Conservation (phyloP, 208 protist genomes). For the Crithidia acanthocephali region DNA sequence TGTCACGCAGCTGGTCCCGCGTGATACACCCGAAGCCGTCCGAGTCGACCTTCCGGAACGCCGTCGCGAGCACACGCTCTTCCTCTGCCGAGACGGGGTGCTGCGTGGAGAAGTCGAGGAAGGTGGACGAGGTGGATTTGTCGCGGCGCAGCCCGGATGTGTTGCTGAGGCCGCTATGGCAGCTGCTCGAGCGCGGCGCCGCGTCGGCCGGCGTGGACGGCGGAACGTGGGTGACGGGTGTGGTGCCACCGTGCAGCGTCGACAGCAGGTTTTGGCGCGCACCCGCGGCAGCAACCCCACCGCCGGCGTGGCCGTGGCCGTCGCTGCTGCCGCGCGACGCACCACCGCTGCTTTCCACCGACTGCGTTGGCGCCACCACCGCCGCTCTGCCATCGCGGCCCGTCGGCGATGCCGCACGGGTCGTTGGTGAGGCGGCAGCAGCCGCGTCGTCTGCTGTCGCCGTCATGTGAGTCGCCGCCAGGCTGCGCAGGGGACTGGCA, state of each 20-base stretch:
- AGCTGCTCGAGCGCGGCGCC: slow-evolving; percentile 3
- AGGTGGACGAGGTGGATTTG: slow-evolving; percentile 28
- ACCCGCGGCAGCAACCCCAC: too few species aligned
- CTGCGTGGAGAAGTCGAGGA: slow-evolving; percentile 70
- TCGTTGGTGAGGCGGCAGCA: background rate
- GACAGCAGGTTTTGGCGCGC: background rate
- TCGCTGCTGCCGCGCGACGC: background rate
- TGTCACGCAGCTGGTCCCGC: slow-evolving; percentile 85
- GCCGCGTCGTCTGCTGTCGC: background rate
- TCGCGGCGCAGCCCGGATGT: background rate
- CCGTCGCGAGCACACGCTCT: slow-evolving; percentile 66
- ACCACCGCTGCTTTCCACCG: background rate
- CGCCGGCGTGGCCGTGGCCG: background rate
- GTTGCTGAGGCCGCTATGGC: background rate
- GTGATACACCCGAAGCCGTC: slow-evolving; percentile 84
- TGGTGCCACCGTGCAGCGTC: background rate
- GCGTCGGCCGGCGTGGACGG: background rate
- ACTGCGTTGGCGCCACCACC: background rate
- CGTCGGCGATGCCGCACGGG: background rate
- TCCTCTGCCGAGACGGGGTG: slow-evolving; percentile 67
- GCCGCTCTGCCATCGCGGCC: too few species aligned
- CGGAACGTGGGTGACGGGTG: background rate
- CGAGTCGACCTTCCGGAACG: slow-evolving; percentile 82
- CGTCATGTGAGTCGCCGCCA: background rate
- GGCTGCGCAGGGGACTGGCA: background rate